phyloP scores from a whole-genome alignment of 148 eudicot genomes.

The Tetragonia tetragonoides region DNA sequence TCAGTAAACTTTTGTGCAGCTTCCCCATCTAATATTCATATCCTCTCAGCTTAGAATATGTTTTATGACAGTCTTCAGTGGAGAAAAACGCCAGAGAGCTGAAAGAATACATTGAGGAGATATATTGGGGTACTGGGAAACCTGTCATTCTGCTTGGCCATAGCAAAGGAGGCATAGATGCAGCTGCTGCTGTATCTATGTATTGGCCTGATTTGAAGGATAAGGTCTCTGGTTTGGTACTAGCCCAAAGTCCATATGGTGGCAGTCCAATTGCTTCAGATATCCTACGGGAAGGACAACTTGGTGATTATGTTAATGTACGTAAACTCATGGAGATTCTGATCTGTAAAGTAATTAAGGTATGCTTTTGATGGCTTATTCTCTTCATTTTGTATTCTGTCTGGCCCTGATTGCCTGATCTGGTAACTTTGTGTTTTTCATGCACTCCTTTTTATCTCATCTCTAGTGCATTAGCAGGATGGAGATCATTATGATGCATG shows the following conservation, averaged over 20 bases:
- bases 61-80: conserved; percentile 69
- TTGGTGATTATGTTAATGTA: conserved; percentile 87
- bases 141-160: conserved; percentile 90
- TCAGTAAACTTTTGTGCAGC: conserved; percentile 9
- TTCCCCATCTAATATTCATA: background rate
- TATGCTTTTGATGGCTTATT: conserved; percentile 25
- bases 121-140: conserved; percentile 88
- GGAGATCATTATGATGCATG: background rate
- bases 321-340: conserved; percentile 88
- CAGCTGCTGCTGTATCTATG: conserved; percentile 95
- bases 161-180: conserved; percentile 97
- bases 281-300: conserved; percentile 84
- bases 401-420: background rate
- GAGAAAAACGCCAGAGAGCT: conserved; percentile 87
- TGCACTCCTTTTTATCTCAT: background rate
- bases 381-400: background rate
- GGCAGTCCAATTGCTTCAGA: conserved; percentile 99
- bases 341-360: conserved; percentile 91
- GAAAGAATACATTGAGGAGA: conserved; percentile 87
- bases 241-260: conserved; percentile 98
- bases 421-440: background rate
- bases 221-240: conserved; percentile 89
- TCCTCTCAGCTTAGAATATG: conserved; percentile 19
- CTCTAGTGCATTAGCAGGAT: background rate
- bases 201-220: conserved; percentile 93